Evolutionary conservation across 2,329 filamentous ascomycete species (phyloP).

Genomic region (Colletotrichum abscissum): DNA sequence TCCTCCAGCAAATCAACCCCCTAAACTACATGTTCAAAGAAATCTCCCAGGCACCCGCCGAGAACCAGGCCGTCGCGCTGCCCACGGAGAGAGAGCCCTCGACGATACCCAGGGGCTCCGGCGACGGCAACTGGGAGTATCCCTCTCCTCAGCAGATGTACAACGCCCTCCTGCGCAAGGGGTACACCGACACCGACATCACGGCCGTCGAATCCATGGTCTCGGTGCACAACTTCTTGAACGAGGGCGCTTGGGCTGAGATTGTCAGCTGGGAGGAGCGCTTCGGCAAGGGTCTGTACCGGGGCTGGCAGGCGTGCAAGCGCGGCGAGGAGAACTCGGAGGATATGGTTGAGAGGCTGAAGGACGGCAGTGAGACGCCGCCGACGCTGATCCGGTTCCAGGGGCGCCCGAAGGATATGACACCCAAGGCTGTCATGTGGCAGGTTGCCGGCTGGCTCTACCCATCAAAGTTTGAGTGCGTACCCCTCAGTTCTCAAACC

Average conservation of each 20-base stretch:
- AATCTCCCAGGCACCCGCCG: constrained; percentile 82
- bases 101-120: constrained; percentile 89
- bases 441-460: constrained; percentile 83
- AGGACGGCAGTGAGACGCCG: constrained; percentile 64
- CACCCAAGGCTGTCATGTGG: constrained; percentile 89
- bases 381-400: constrained; percentile 89
- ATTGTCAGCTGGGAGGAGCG: constrained; percentile 93
- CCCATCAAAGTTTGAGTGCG: constrained; percentile 82
- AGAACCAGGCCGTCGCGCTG: constrained; percentile 78
- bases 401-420: constrained; percentile 88
- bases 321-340: constrained; percentile 75
- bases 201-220: constrained; percentile 98
- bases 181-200: constrained; percentile 92
- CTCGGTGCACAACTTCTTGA: constrained; percentile 96
- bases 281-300: constrained; percentile 78
- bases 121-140: constrained; percentile 92
- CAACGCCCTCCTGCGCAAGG: constrained; percentile 95
- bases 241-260: constrained; percentile 97
- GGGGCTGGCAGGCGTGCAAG: constrained; percentile 79
- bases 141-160: constrained; percentile 99
- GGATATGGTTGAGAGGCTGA: constrained; percentile 59
- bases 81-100: constrained; percentile 86
- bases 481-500: constrained; percentile 23
- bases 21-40: constrained; percentile 97
- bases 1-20: constrained; percentile 69